Conservation (phyloP, 1,284 basidiomycete species). For the Austroboletus novae-zelandiae region DNA sequence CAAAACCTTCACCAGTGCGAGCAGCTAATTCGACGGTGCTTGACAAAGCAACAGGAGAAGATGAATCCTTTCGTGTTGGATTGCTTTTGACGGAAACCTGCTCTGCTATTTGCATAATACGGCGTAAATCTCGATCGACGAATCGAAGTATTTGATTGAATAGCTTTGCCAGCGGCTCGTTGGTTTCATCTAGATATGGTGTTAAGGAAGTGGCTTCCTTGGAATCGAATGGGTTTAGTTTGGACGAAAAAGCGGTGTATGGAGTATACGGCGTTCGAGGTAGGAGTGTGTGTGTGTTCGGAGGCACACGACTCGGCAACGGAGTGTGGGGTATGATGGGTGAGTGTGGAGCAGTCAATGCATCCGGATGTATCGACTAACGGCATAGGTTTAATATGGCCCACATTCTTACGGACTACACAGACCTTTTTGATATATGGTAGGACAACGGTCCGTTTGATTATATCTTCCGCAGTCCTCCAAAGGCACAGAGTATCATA, state of each 20-base stretch:
- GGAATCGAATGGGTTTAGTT: conserved; percentile 43
- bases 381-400: conserved; percentile 1
- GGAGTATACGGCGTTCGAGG: conserved; percentile 68
- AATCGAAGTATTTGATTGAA: conserved; percentile 86
- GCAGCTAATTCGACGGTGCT: conserved; percentile 2
- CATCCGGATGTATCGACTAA: conserved; percentile 73
- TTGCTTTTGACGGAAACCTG: conserved; percentile 52
- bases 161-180: conserved; percentile 66
- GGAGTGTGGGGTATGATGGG: conserved; percentile 74
- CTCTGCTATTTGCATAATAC: conserved; percentile 78
- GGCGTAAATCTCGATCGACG: conserved; percentile 65
- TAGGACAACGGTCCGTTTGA: conserved; percentile 67
- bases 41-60: conserved; percentile 1
- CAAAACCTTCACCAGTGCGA: conserved; percentile 49
- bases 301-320: conserved; percentile 13
- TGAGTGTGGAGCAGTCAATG: conserved; percentile 64
- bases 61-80: conserved; percentile 22
- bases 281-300: conserved; percentile 42
- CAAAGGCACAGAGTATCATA: conserved; percentile 82
- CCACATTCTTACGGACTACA: conserved; percentile 6
- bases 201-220: conserved; percentile 32
- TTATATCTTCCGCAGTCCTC: conserved; percentile 83
- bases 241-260: conserved; percentile 61
- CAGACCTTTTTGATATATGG: conserved; percentile 75
- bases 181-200: conserved; percentile 59